A percentile compares a stretch with the other conserved stretches of the same genome.
These are phyloP conservation scores for Mucor circinelloides DNA, from an alignment of 371 early-diverging fungal species.

Conservation along the genomic window DNA sequence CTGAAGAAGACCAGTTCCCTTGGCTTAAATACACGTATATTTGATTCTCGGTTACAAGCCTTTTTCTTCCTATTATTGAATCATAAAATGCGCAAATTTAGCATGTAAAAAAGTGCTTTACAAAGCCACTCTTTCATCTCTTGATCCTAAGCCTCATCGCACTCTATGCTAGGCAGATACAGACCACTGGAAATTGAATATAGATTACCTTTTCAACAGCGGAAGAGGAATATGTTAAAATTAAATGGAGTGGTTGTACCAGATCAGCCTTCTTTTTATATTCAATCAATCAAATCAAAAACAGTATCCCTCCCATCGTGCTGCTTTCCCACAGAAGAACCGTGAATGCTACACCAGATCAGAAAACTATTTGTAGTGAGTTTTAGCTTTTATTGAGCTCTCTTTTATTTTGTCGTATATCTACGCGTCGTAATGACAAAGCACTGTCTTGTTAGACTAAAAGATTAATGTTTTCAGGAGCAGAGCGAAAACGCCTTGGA, in stretches of 20 bases:
- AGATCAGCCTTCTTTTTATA: not conserved
- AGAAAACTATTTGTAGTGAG: not conserved
- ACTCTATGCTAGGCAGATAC: not conserved
- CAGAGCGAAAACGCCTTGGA: too few relatives aligned
- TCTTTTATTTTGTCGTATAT: not conserved
- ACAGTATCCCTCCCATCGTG: not conserved
- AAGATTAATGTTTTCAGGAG: not conserved
- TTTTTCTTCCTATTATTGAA: not conserved
- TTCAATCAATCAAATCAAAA: not conserved
- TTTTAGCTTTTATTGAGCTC: not conserved
- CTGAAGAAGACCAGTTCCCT: not conserved
- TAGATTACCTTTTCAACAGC: not conserved
- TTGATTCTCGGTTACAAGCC: not conserved
- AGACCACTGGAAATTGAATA: not conserved
- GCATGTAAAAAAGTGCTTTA: not conserved
- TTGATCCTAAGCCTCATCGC: not conserved
- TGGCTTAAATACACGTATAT: not conserved
- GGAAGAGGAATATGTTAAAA: not conserved
- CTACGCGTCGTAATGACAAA: not conserved
- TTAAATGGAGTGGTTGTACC: not conserved
- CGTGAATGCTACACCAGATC: not conserved
- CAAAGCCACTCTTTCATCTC: not conserved
- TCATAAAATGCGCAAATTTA: not conserved
- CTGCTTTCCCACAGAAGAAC: not conserved
- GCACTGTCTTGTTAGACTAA: not conserved